Evolutionary conservation across 164 flowering plant species (phyloP).

Genomic region (Magnolia changhungtana): DNA sequence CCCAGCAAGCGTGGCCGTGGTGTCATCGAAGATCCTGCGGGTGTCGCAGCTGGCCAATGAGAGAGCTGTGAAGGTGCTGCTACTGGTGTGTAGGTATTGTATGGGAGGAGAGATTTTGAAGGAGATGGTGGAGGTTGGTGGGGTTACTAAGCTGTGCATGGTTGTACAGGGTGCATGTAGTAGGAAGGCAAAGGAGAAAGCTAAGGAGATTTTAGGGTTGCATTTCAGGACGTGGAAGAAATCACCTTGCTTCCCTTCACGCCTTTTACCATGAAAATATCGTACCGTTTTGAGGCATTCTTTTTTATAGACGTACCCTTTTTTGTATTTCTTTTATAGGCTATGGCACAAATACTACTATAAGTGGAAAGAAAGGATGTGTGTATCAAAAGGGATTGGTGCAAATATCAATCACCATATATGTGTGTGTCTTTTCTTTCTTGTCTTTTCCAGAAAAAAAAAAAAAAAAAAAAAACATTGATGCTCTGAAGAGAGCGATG

Average conservation of each 20-base stretch:
- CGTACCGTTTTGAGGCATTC: too few species aligned
- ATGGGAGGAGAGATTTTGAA: slow-evolving; percentile 33
- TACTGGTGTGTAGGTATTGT: slow-evolving; percentile 41
- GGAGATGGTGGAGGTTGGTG: slow-evolving; percentile 75
- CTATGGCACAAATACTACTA: too few species aligned
- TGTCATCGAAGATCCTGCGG: slow-evolving; percentile 66
- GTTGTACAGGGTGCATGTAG: slow-evolving; percentile 23
- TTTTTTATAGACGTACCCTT: too few species aligned
- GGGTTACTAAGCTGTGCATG: slow-evolving; percentile 57
- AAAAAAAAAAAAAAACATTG: too few species aligned
- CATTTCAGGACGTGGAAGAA: slow-evolving; percentile 22
- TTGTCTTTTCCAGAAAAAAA: too few species aligned
- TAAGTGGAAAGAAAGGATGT: too few species aligned
- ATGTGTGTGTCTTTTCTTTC: too few species aligned
- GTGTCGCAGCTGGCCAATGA: slow-evolving; percentile 66
- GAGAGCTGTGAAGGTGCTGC: slow-evolving; percentile 58
- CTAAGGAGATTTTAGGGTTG: slow-evolving; percentile 20
- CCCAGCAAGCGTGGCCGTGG: slow-evolving; percentile 59
- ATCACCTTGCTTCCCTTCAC: slow-evolving; percentile 20
- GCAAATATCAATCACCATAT: too few species aligned
- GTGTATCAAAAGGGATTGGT: too few species aligned
- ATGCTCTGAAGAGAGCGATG: too few species aligned
- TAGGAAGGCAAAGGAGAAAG: slow-evolving; percentile 24
- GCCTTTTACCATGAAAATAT: not conserved
- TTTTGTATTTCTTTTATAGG: too few species aligned